phyloP scores from a whole-genome alignment of 495 filamentous ascomycete genomes.

The Tuber microsphaerosporum region DNA sequence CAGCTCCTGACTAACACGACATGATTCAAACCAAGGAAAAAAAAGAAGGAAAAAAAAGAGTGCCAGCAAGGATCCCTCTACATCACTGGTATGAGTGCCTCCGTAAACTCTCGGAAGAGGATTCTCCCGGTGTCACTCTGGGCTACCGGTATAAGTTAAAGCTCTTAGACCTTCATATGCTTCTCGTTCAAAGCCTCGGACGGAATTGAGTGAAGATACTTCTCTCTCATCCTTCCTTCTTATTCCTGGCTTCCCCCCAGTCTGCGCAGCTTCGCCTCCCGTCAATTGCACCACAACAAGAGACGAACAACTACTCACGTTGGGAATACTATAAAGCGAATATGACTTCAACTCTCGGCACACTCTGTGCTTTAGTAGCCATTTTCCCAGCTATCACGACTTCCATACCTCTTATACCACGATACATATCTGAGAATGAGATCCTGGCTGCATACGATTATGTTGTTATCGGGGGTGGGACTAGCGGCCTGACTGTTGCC shows the following conservation, averaged over 20 bases:
- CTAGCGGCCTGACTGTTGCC: slow-evolving; percentile 48
- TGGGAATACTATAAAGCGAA: background rate
- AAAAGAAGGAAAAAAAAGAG: too few species aligned
- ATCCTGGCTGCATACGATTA: slow-evolving; percentile 48
- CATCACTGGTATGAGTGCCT: background rate
- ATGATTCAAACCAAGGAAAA: too few species aligned
- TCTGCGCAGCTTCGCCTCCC: background rate
- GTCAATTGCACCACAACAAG: background rate
- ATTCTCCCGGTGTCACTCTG: background rate
- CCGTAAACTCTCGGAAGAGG: background rate
- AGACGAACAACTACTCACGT: background rate
- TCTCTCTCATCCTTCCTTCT: background rate
- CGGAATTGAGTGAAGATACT: background rate
- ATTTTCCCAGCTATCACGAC: background rate
- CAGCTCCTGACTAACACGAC: too few species aligned
- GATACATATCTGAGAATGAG: background rate
- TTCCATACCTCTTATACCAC: background rate
- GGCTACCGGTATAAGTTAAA: background rate
- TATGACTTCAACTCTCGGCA: background rate
- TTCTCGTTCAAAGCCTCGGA: background rate
- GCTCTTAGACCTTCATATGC: background rate
- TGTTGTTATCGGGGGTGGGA: slow-evolving; percentile 52
- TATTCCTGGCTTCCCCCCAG: background rate
- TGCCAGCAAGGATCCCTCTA: too few species aligned
- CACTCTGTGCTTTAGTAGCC: background rate